phyloP scores from a whole-genome alignment of 1,284 basidiomycete species.

The Chondrostereum purpureum region DNA sequence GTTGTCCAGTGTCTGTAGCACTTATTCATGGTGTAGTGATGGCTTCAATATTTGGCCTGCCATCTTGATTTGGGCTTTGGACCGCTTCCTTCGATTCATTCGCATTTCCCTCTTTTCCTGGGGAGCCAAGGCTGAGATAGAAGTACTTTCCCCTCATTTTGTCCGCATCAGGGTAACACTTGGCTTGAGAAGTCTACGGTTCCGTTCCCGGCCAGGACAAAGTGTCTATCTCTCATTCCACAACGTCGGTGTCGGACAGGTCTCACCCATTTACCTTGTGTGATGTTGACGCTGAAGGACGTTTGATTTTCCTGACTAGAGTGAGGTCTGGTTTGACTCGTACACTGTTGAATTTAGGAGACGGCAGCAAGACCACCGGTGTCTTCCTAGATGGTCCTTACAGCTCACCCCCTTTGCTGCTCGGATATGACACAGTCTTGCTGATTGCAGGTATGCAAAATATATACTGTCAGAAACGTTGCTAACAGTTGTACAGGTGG shows the following conservation, averaged over 20 bases:
- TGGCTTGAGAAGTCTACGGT: constrained; percentile 17
- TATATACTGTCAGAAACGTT: constrained; percentile 9
- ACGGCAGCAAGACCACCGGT: constrained; percentile 12
- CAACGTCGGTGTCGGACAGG: not conserved
- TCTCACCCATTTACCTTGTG: not conserved
- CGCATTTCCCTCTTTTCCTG: constrained; percentile 43
- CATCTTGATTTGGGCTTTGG: constrained; percentile 51
- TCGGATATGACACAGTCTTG: constrained; percentile 27
- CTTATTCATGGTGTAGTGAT: constrained; percentile 17
- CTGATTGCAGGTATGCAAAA: constrained; percentile 37
- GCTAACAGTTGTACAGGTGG: constrained; percentile 24
- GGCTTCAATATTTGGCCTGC: constrained; percentile 37
- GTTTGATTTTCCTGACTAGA: not conserved
- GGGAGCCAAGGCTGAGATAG: constrained; percentile 32
- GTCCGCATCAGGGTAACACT: constrained; percentile 37
- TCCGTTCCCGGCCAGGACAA: constrained; percentile 38
- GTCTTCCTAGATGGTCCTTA: constrained; percentile 41
- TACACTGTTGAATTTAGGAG: not conserved
- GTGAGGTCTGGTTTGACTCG: not conserved
- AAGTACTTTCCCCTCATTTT: constrained; percentile 38
- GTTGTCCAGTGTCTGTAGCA: not conserved
- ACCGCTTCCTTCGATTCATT: constrained; percentile 39
- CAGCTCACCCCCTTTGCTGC: constrained; percentile 27
- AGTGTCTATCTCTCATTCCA: not conserved
- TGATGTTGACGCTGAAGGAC: not conserved